Conservation (phyloP, 1,139 yeast species). For the Nadsonia commutata region DNA sequence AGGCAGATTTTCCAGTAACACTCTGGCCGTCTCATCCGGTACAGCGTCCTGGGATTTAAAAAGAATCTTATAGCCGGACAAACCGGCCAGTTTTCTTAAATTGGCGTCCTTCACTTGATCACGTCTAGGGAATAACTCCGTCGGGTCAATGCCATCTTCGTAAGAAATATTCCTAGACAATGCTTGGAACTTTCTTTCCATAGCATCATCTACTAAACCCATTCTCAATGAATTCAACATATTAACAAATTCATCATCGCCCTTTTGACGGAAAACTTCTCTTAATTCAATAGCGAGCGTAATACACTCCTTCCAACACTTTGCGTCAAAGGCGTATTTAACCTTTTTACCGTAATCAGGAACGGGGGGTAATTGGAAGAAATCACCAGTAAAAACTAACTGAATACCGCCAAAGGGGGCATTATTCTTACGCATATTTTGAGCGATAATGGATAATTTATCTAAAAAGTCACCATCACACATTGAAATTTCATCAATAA, state of each 20-base stretch:
- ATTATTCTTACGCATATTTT: slow-evolving; percentile 22
- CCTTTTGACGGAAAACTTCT: slow-evolving; percentile 81
- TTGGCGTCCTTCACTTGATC: slow-evolving; percentile 76
- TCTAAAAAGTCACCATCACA: slow-evolving; percentile 53
- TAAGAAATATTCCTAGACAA: slow-evolving; percentile 42
- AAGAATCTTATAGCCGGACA: slow-evolving; percentile 34
- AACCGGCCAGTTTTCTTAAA: slow-evolving; percentile 32
- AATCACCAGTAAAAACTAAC: slow-evolving; percentile 65
- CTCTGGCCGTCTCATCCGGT: slow-evolving; percentile 1
- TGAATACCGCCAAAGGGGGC: slow-evolving; percentile 67
- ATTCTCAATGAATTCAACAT: slow-evolving; percentile 82
- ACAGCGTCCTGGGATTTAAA: slow-evolving; percentile 41
- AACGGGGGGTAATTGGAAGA: slow-evolving; percentile 79
- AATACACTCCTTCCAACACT: slow-evolving; percentile 55
- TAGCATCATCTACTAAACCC: slow-evolving; percentile 46
- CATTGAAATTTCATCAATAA: slow-evolving; percentile 79
- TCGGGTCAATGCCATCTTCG: slow-evolving; percentile 66
- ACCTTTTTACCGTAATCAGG: slow-evolving; percentile 13
- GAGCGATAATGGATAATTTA: slow-evolving; percentile 49
- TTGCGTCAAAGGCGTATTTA: slow-evolving; percentile 64
- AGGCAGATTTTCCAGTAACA: slow-evolving; percentile 42
- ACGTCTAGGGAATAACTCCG: slow-evolving; percentile 75
- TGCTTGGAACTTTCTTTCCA: slow-evolving; percentile 39
- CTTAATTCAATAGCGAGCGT: slow-evolving; percentile 51
- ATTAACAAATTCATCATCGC: slow-evolving; percentile 67